A percentile compares a stretch with the other conserved stretches of the same genome.
Evolutionary conservation across 768 basidiomycete genomes (phyloP).

Genomic region (Thelephora ganbajun): DNA sequence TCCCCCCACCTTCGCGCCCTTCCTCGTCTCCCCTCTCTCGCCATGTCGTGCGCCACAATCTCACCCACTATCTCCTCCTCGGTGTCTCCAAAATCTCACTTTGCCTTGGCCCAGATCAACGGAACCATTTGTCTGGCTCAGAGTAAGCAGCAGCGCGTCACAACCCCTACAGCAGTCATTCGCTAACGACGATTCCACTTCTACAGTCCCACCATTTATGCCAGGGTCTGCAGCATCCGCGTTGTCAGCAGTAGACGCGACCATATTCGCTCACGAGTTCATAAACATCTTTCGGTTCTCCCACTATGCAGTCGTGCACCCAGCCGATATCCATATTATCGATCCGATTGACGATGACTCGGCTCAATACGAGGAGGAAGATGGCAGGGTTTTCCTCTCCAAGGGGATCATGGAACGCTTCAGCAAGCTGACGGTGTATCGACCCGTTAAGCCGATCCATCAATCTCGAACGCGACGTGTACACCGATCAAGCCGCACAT

Average conservation of each 20-base stretch:
- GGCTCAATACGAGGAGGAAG: conserved; percentile 20
- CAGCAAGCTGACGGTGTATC: conserved; percentile 13
- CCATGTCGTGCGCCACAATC: background rate
- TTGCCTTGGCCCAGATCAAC: conserved; percentile 16
- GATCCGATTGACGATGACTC: conserved; percentile 17
- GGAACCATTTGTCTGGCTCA: conserved; percentile 16
- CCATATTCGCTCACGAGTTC: conserved; percentile 24
- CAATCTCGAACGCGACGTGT: no score
- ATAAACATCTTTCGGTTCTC: conserved; percentile 26
- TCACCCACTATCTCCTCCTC: background rate
- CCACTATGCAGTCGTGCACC: conserved; percentile 19
- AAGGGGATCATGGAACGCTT: conserved; percentile 20
- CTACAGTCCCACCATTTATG: background rate
- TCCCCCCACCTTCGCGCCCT: background rate
- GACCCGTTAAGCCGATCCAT: no score
- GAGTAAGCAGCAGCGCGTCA: conserved; percentile 8
- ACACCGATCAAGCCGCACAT: no score
- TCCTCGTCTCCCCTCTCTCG: background rate
- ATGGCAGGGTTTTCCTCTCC: conserved; percentile 22
- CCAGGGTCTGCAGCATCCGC: conserved; percentile 14
- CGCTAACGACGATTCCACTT: background rate
- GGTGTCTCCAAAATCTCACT: conserved; percentile 1
- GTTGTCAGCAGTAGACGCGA: conserved; percentile 17
- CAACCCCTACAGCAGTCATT: background rate
- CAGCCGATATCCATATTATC: conserved; percentile 21